Conservation (phyloP, 2,329 filamentous ascomycete genomes). For the Hysterium pulicare region DNA sequence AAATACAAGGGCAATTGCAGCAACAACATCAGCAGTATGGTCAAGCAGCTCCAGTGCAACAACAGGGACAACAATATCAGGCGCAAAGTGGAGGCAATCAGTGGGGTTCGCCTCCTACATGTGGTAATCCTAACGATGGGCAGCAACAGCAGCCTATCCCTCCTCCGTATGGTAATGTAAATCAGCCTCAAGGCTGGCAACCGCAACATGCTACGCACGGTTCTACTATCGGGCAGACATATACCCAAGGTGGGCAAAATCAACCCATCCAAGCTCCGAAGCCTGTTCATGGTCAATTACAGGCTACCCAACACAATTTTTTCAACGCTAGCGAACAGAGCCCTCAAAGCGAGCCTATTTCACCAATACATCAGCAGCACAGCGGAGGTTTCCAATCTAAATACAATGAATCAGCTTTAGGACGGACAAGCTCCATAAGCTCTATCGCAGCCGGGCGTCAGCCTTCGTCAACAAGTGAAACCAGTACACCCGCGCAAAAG, state of each 20-base stretch:
- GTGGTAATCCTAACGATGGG: background rate
- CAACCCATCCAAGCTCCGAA: conserved; percentile 26
- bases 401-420: conserved; percentile 11
- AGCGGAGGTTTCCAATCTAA: conserved; percentile 22
- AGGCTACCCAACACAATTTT: conserved; percentile 20
- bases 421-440: conserved; percentile 28
- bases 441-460: conserved; percentile 30
- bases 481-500: conserved; percentile 1
- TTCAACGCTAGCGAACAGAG: conserved; percentile 16
- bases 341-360: conserved; percentile 30
- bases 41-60: background rate
- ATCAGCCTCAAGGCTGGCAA: conserved; percentile 15
- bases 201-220: conserved; percentile 21
- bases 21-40: conserved; percentile 13
- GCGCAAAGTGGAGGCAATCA: conserved; percentile 2
- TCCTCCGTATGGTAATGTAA: conserved; percentile 1
- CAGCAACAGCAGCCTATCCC: conserved; percentile 4
- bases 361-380: conserved; percentile 27
- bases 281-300: conserved; percentile 18
- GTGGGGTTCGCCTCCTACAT: conserved; percentile 1
- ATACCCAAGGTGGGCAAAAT: conserved; percentile 12
- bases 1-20: conserved; percentile 8
- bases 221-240: conserved; percentile 15
- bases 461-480: conserved; percentile 18
- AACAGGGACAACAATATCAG: conserved; percentile 2